phyloP scores from a whole-genome alignment of 768 basidiomycete genomes.

The Xerocomellus chrysenteron region DNA sequence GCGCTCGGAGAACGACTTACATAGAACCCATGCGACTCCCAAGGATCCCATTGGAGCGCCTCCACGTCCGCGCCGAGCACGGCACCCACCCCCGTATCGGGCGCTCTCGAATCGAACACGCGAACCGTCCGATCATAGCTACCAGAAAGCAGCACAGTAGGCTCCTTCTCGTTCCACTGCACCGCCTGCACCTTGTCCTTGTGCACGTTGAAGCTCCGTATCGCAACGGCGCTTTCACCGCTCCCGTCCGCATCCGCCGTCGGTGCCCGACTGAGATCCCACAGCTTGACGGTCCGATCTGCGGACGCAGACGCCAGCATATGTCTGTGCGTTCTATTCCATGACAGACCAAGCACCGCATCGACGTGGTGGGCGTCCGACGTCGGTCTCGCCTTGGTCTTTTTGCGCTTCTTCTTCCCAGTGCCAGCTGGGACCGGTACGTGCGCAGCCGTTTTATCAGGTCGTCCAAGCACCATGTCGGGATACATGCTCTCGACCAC shows the following conservation, averaged over 20 bases:
- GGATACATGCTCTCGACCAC: conserved; percentile 94
- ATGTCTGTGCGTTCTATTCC: conserved; percentile 90
- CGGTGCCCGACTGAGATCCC: conserved; percentile 84
- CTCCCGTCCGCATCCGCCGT: conserved; percentile 46
- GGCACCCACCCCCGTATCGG: conserved; percentile 79
- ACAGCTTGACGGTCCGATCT: conserved; percentile 94
- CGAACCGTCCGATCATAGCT: conserved; percentile 95
- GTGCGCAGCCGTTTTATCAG: conserved; percentile 78
- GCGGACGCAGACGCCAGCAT: conserved; percentile 90
- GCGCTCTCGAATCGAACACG: conserved; percentile 88
- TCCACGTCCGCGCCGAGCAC: conserved; percentile 91
- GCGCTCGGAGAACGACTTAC: conserved; percentile 44
- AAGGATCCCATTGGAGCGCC: conserved; percentile 93
- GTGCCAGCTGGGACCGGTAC: conserved; percentile 80
- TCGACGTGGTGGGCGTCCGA: conserved; percentile 84
- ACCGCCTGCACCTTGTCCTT: conserved; percentile 96
- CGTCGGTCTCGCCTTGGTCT: conserved; percentile 61
- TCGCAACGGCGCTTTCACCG: conserved; percentile 50
- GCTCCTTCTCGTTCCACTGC: conserved; percentile 89
- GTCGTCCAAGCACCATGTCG: conserved; percentile 85
- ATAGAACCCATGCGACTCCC: conserved; percentile 85
- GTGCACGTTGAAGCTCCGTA: conserved; percentile 83
- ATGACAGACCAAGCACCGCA: conserved; percentile 88
- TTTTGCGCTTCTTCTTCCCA: conserved; percentile 95
- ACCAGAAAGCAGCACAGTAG: conserved; percentile 88